Conservation (phyloP, 495 filamentous ascomycete species). For the Margaritispora aquatica region DNA sequence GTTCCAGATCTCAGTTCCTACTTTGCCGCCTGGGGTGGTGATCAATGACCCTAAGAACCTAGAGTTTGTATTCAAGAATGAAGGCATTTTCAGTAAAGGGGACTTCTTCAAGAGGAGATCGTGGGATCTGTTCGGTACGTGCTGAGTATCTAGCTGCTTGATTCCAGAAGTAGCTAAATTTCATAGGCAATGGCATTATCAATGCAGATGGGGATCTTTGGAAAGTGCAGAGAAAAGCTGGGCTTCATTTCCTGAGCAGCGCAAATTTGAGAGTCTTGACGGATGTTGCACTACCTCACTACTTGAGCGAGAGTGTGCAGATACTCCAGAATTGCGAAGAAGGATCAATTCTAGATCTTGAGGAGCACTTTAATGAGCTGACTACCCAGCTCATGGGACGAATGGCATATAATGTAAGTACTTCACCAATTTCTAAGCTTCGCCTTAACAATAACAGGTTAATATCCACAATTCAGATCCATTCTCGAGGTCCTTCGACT, state of each 20-base stretch:
- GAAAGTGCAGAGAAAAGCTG: slow-evolving; percentile 54
- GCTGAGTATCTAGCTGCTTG: neutral
- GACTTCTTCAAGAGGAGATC: slow-evolving; percentile 49
- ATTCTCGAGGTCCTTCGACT: slow-evolving; percentile 51
- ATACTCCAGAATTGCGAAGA: slow-evolving; percentile 26
- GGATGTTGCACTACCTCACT: slow-evolving; percentile 46
- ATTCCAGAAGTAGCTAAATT: neutral
- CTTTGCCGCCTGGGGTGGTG: slow-evolving; percentile 49
- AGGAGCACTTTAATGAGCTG: slow-evolving; percentile 50
- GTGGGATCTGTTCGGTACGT: slow-evolving; percentile 51
- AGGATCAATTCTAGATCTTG: slow-evolving; percentile 37
- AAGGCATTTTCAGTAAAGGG: slow-evolving; percentile 50
- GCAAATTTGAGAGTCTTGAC: slow-evolving; percentile 50
- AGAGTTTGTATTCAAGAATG: slow-evolving; percentile 53
- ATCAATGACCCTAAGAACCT: slow-evolving; percentile 53
- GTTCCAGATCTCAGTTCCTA: slow-evolving; percentile 49
- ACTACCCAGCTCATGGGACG: slow-evolving; percentile 55
- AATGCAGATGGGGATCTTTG: slow-evolving; percentile 56
- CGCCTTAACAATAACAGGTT: slow-evolving; percentile 31
- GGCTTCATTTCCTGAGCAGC: slow-evolving; percentile 48
- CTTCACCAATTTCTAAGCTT: neutral
- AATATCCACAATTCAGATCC: slow-evolving; percentile 52
- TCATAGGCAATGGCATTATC: slow-evolving; percentile 51
- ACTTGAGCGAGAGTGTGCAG: slow-evolving; percentile 34
- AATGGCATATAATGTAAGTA: slow-evolving; percentile 49